These are phyloP conservation scores for Zanthoxylum bungeanum DNA, from an alignment of 345 rosid species.

Conservation along the genomic window DNA sequence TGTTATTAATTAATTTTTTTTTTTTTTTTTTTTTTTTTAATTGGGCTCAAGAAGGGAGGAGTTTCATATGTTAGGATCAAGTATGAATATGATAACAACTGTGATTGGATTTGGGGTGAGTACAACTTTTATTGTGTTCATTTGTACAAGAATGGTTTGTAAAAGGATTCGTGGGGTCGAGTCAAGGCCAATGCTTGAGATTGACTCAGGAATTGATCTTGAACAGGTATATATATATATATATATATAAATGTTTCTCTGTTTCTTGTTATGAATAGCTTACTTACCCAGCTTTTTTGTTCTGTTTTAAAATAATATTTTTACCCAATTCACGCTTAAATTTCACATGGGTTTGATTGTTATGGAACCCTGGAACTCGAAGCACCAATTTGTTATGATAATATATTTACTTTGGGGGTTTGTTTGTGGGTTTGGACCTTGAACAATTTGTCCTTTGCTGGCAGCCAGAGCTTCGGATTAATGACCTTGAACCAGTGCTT, in stretches of 20 bases:
- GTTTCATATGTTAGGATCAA: slow-evolving; percentile 37
- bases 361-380: too few relatives aligned
- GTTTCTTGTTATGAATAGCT: too few relatives aligned
- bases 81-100: slow-evolving; percentile 52
- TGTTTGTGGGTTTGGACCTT: slow-evolving; percentile 3
- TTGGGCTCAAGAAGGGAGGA: not conserved
- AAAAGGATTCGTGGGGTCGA: slow-evolving; percentile 38
- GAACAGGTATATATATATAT: too few relatives aligned
- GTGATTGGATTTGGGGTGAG: slow-evolving; percentile 66
- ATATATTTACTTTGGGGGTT: too few relatives aligned
- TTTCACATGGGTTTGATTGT: too few relatives aligned
- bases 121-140: slow-evolving; percentile 55
- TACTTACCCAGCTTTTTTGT: too few relatives aligned
- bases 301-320: too few relatives aligned
- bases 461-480: slow-evolving; percentile 40
- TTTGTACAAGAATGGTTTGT: slow-evolving; percentile 41
- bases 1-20: not conserved
- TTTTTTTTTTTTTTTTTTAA: not conserved
- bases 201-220: slow-evolving; percentile 44
- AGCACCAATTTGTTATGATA: too few relatives aligned
- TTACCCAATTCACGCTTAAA: too few relatives aligned
- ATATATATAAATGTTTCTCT: too few relatives aligned
- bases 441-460: not conserved
- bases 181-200: slow-evolving; percentile 43
- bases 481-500: slow-evolving; percentile 54